These are phyloP conservation scores for Pichia deserticola DNA, from an alignment of 805 yeast species.

Conservation along the genomic window DNA sequence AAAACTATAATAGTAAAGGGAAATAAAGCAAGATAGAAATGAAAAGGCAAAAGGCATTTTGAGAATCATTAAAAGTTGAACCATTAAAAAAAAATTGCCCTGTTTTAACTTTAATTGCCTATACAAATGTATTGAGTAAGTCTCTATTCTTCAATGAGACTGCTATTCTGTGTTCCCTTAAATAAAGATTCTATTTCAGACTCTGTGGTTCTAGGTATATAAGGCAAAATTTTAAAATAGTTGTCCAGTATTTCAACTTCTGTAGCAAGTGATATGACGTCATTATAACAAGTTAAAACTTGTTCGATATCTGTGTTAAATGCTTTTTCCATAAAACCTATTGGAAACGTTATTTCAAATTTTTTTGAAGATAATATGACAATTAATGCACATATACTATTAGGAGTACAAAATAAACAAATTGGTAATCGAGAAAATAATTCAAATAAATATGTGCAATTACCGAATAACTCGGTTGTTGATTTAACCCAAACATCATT, in stretches of 20 bases:
- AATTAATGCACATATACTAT: slow-evolving; percentile 21
- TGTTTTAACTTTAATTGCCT: not conserved
- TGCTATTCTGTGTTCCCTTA: not conserved
- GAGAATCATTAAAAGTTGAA: too few relatives aligned
- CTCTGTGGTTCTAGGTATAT: slow-evolving; percentile 13
- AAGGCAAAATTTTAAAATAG: slow-evolving; percentile 19
- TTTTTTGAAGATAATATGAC: slow-evolving; percentile 18
- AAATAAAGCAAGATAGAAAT: too few relatives aligned
- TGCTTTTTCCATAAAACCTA: slow-evolving; percentile 8
- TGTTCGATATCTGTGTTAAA: slow-evolving; percentile 15
- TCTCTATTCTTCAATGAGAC: not conserved
- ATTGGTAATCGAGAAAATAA: slow-evolving; percentile 24
- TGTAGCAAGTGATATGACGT: slow-evolving; percentile 15
- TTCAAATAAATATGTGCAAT: slow-evolving; percentile 24
- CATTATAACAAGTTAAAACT: slow-evolving; percentile 20
- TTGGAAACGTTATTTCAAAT: slow-evolving; percentile 15
- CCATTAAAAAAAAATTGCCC: too few relatives aligned
- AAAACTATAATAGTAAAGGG: too few relatives aligned
- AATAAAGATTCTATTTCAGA: slow-evolving; percentile 1
- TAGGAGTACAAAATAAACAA: slow-evolving; percentile 18
- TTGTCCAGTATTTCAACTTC: slow-evolving; percentile 16
- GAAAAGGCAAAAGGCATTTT: too few relatives aligned
- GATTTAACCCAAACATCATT: slow-evolving; percentile 13
- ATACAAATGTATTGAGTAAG: not conserved
- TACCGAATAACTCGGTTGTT: slow-evolving; percentile 14